phyloP scores from a whole-genome alignment of 768 basidiomycete species.

The Auriculariales sp. region DNA sequence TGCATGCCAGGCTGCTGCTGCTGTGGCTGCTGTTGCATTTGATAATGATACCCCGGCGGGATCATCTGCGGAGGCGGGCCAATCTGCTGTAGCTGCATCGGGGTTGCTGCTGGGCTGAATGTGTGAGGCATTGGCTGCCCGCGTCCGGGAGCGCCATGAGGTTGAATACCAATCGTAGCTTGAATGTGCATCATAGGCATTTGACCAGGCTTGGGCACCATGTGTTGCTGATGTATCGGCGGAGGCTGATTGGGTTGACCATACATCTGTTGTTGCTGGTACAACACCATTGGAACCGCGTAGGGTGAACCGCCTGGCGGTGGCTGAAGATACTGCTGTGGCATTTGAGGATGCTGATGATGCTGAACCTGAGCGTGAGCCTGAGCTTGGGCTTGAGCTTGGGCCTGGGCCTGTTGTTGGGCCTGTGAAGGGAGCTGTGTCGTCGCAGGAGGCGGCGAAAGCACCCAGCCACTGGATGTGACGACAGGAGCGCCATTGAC shows the following conservation, averaged over 20 bases:
- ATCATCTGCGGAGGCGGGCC: too few species aligned
- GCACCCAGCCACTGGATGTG: not conserved
- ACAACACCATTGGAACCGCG: constrained; percentile 47
- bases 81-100: too few species aligned
- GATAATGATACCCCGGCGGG: too few species aligned
- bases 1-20: constrained; percentile 25
- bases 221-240: not conserved
- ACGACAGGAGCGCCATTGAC: not conserved
- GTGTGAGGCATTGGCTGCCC: too few species aligned
- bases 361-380: not conserved
- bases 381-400: too few species aligned
- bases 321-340: constrained; percentile 4
- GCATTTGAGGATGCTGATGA: constrained; percentile 15
- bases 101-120: too few species aligned
- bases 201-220: not conserved
- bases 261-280: too few species aligned
- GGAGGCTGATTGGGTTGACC: too few species aligned
- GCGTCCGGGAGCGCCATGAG: too few species aligned
- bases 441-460: not conserved
- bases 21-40: constrained; percentile 27
- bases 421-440: too few species aligned
- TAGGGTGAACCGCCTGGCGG: constrained; percentile 34
- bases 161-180: too few species aligned
- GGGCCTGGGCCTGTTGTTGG: too few species aligned
- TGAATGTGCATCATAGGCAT: not conserved